Base-by-base conservation (phyloP, 1,139 yeast species). In the Meyerozyma athensensis region DNA sequence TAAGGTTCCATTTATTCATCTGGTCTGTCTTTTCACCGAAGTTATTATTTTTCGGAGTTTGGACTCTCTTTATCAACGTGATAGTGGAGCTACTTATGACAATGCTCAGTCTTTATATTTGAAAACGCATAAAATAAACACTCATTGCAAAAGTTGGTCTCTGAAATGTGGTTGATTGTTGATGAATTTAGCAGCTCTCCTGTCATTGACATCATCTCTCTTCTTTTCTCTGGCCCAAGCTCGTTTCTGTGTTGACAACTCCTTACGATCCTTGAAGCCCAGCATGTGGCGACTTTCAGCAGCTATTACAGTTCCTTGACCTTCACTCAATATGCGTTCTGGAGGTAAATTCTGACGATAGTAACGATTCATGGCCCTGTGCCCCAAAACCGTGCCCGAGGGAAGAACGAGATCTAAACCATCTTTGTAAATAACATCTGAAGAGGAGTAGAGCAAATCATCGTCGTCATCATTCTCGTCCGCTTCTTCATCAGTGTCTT, bases 21-120 rank as follows among this genome's bases (percentile, higher is more conserved):
- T 94, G 98, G 97, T 87, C 97, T 2, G 98, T 94, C 4, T 92
- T 92, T 62, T 86, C 96, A 36, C 99, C 98, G 0, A 92, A 89
- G 52, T 60, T 92, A 13, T 72, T 95, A 24, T 92, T 82, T 56
- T 82, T 83, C 46, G 77, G 80, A 1, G 81, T 81, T 3, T 94
- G 98, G 98, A 63, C 74, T 26, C 42, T 77, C 1, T 63, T 79
- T 39, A 63, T 80, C 53, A 76, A 74, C 43, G 47, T 66, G 6
- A 42, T 72, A 7, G 54, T 74, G 21, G 82, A 76, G 43, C 49
- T 61, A 26, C 24, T 58, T 7, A 23, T 57, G 7, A 51, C 56
- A 7, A 20, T 38, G 6, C 17, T 47, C 10, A 17, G 9, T 5
- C 28, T 21, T 5, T 21, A 14, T 5, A 32, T 13, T 7, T 32